Conservation (phyloP, 192 early-diverging fungal species). For the Allomyces macrogynus region DNA sequence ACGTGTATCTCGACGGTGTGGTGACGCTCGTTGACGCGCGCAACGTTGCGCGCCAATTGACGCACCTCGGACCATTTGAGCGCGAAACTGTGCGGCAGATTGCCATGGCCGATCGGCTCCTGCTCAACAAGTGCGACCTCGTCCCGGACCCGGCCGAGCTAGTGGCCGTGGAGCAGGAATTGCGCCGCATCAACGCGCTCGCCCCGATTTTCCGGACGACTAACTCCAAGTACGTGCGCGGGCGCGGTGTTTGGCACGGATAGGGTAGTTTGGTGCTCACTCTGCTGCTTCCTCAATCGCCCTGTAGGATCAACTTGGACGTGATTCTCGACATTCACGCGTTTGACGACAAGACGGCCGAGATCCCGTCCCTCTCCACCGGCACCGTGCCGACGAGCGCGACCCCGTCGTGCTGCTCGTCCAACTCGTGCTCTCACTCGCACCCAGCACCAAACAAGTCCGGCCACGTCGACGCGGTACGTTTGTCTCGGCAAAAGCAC, state of each 20-base stretch:
- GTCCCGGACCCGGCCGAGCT: slow-evolving; percentile 19
- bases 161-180: slow-evolving; percentile 14
- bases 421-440: not conserved
- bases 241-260: no score
- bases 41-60: slow-evolving; percentile 13
- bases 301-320: slow-evolving; percentile 18
- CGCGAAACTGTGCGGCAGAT: slow-evolving; percentile 29
- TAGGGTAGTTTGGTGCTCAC: no score
- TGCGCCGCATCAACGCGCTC: slow-evolving; percentile 17
- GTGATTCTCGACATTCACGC: slow-evolving; percentile 34
- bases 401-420: not conserved
- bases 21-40: slow-evolving; percentile 70
- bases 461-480: slow-evolving; percentile 15
- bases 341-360: slow-evolving; percentile 18
- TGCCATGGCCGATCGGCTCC: slow-evolving; percentile 61
- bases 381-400: not conserved
- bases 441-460: not conserved
- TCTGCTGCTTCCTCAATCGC: not conserved
- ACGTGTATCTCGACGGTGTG: slow-evolving; percentile 79
- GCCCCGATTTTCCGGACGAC: slow-evolving; percentile 7
- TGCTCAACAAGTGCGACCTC: slow-evolving; percentile 73
- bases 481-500: not conserved
- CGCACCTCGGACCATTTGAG: not conserved
- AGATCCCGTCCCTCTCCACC: slow-evolving; percentile 11
- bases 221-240: not conserved